Evolutionary conservation across 306 rosid genomes (phyloP).

Genomic region (Prunus kanzakura): DNA sequence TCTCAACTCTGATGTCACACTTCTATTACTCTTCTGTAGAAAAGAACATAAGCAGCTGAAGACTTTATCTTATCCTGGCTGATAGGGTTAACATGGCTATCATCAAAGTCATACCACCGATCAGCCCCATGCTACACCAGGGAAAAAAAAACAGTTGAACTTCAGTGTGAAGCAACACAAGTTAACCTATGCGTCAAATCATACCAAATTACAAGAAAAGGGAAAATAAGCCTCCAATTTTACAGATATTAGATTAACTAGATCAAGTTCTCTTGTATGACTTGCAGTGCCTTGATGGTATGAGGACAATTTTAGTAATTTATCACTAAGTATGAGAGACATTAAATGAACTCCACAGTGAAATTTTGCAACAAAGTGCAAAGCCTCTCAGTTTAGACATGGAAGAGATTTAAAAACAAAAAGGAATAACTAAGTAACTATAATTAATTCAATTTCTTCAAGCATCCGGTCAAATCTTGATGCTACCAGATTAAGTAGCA

Average conservation of each 20-base stretch:
- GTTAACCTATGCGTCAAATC: conserved; percentile 4
- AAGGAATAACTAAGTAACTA: no score
- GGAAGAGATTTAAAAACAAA: no score
- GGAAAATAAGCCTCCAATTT: conserved; percentile 13
- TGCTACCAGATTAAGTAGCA: no score
- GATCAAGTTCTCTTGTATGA: background rate
- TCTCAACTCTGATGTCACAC: conserved; percentile 29
- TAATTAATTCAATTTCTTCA: no score
- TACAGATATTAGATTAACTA: background rate
- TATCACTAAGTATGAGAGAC: no score
- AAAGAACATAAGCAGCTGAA: conserved; percentile 95
- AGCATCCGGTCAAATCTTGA: no score
- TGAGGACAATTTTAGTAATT: no score
- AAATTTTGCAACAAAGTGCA: no score
- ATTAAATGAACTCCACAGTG: no score
- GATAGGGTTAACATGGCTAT: conserved; percentile 83
- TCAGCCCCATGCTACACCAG: conserved; percentile 80
- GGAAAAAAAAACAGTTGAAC: conserved; percentile 15
- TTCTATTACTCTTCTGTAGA: conserved; percentile 80
- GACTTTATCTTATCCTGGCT: conserved; percentile 87
- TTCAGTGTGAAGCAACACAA: conserved; percentile 14
- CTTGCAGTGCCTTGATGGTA: no score
- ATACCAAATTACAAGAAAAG: background rate
- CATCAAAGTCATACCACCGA: conserved; percentile 93
- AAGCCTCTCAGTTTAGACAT: no score